Evolutionary conservation across 768 basidiomycete genomes (phyloP), one percentile per base, ranked within the genome.

Genomic region (Boletus vinaceobasis): DNA sequence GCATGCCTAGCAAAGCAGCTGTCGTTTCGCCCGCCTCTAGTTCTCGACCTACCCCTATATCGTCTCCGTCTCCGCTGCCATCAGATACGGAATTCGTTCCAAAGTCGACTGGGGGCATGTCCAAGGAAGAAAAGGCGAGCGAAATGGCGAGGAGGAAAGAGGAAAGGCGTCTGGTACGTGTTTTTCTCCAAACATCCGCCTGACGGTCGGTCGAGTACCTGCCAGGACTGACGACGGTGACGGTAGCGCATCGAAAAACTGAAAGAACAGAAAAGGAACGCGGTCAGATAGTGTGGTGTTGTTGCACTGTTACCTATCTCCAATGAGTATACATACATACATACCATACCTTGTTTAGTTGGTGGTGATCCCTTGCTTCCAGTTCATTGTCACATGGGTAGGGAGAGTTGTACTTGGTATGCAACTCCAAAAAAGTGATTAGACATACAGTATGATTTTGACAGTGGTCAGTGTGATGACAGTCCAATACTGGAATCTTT

Each of bases 91-190:
- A 65, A 36, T 36, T 58, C 9, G 52, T 42, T 4, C 19, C 55
- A 4, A 63, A 55, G 48, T 74, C 77, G 52, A 71, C 80, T 27
- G 71, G 69, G 1, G 75, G 74, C 0, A 76, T 93, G 79, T 80
- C 82, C 27, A 97, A 93, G 69, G 96, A 97, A 70, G 93, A 95
- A 61, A 96, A 90, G 70, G 90, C 90, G 2, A 85, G 84, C n/a
- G 93, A 97, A 75, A 88, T 98, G 85, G 88, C 88, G 8, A 77
- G 88, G 59, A 78, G 94, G 55, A 88, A 95, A 65, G 95, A 98
- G 68, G 96, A 98, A 69, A 76, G 96, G 43, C 93, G 88, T 69
- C 85, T 91, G 76, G 92, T 92, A 50, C 19, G 81, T 71, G 17
- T 39, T 15, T 51, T 42, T 47, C 6, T 23, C 15, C 19, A 14